Base-by-base conservation (phyloP, 1,284 basidiomycete species). In the Coniophora puteana region DNA sequence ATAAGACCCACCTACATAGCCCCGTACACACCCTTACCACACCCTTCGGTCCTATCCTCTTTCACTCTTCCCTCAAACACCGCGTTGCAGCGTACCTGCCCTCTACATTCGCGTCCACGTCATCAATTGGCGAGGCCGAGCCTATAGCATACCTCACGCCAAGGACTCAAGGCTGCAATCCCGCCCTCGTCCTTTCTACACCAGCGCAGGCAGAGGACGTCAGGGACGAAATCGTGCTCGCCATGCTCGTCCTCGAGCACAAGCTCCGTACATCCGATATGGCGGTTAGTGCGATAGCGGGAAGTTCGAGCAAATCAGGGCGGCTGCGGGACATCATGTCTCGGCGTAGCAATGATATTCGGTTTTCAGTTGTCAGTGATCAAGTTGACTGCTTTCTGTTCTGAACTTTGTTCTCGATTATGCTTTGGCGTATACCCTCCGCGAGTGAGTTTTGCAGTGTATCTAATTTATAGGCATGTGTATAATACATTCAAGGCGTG, bases 191-290 rank as follows among this genome's bases (percentile, higher is more conserved):
- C 30, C 27, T 50, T 6, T 26, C 49, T 21, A n/a, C n/a, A n/a
- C n/a, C n/a, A n/a, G 20, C 27, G 4, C 14, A 24, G n/a, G 35
- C 34, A 5, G 47, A 52, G 32, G 25, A 25, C 4, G 24, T 35
- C 17, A 44, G 43, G 4, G 40, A 52, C 10, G 47, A 42, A 22
- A 32, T 50, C 5, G 29, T 50, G 13, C 27, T 52, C 6, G 33
- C 36, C 8, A 40, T 32, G 30, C 32, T 43, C 26, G 36, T 50
- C 34, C 49, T 36, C 12, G 37, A 47, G 42, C 36, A 43, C 18
- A 26, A 46, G 11, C 38, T 51, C 8, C 30, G 38, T 22, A 14
- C 41, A n/a, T 17, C 21, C 14, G 51, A 52, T 2, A 41, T 10
- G 14, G 36, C 47, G 17, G 31, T 37, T 11, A 10, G 12, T 7